A percentile compares a stretch with the other conserved stretches of the same genome.
These are phyloP conservation scores for Mycena amicta DNA, from an alignment of 768 basidiomycete species.

Conservation along the genomic window DNA sequence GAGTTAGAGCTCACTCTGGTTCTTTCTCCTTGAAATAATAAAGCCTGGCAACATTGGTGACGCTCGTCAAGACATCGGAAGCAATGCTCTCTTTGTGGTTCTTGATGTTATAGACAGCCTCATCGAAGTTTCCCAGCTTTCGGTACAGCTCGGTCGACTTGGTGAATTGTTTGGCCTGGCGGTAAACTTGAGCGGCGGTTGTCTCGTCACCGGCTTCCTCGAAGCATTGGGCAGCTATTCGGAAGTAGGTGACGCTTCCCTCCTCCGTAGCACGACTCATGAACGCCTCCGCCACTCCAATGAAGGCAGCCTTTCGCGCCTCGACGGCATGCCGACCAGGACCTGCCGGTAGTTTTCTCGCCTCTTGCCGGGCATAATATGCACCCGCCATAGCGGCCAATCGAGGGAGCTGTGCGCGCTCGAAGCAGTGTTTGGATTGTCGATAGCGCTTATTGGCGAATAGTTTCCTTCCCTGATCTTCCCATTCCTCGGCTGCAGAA, in stretches of 20 bases:
- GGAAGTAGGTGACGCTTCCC: background rate
- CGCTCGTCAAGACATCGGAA: conserved; percentile 14
- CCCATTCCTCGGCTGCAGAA: conserved; percentile 43
- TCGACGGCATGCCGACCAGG: conserved; percentile 20
- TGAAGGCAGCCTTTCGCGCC: conserved; percentile 31
- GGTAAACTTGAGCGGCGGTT: background rate
- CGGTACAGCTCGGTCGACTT: conserved; percentile 39
- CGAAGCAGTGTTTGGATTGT: conserved; percentile 51
- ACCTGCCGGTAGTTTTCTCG: conserved; percentile 32
- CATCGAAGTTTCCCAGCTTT: conserved; percentile 40
- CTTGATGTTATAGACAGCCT: conserved; percentile 39
- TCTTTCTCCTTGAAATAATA: conserved; percentile 31
- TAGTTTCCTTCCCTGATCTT: conserved; percentile 37
- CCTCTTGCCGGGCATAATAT: conserved; percentile 45
- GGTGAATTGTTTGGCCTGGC: conserved; percentile 35
- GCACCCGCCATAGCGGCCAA: conserved; percentile 45
- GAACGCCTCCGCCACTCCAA: conserved; percentile 28
- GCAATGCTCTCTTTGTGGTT: conserved; percentile 27
- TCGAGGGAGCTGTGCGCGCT: conserved; percentile 37
- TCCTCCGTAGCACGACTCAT: conserved; percentile 32
- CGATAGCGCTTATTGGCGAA: conserved; percentile 36
- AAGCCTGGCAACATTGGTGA: conserved; percentile 37
- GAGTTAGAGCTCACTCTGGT: conserved; percentile 27
- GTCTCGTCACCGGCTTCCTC: conserved; percentile 4
- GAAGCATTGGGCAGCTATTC: conserved; percentile 19